Percentiles rank a stretch among this genome's conserved stretches.
phyloP scores from a whole-genome alignment of 768 basidiomycete species.

The Cantharellus anzutake region DNA sequence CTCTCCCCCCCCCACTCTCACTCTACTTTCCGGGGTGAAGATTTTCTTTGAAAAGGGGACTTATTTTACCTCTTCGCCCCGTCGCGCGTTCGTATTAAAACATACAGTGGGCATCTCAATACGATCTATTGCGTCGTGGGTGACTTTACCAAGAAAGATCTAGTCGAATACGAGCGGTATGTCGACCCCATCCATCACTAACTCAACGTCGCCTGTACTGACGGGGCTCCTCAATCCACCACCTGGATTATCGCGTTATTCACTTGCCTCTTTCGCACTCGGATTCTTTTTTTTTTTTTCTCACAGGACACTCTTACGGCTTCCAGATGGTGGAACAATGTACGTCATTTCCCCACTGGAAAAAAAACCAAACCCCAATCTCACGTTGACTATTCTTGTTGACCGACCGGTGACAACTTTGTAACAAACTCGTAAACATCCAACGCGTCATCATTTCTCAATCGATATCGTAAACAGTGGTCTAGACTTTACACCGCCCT shows the following conservation, averaged over 20 bases:
- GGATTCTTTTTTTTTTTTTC: background rate
- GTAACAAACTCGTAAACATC: background rate
- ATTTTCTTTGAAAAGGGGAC: background rate
- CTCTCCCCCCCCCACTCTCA: background rate
- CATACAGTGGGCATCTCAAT: constrained; percentile 20
- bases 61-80: background rate
- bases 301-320: constrained; percentile 17
- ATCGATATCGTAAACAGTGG: constrained; percentile 1
- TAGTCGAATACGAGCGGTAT: constrained; percentile 20
- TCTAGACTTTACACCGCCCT: constrained; percentile 16
- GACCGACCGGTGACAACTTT: background rate
- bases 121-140: constrained; percentile 21
- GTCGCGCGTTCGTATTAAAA: background rate
- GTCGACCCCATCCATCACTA: background rate
- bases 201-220: background rate
- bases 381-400: background rate
- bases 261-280: background rate
- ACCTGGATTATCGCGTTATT: background rate
- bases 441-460: too few relatives aligned
- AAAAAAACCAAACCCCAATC: background rate
- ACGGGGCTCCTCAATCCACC: background rate
- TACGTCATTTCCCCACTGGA: background rate
- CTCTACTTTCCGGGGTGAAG: background rate
- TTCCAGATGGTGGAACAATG: constrained; percentile 25
- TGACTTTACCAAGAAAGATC: constrained; percentile 21